phyloP scores from a whole-genome alignment of 306 rosid species.

The Corylus avellana region DNA sequence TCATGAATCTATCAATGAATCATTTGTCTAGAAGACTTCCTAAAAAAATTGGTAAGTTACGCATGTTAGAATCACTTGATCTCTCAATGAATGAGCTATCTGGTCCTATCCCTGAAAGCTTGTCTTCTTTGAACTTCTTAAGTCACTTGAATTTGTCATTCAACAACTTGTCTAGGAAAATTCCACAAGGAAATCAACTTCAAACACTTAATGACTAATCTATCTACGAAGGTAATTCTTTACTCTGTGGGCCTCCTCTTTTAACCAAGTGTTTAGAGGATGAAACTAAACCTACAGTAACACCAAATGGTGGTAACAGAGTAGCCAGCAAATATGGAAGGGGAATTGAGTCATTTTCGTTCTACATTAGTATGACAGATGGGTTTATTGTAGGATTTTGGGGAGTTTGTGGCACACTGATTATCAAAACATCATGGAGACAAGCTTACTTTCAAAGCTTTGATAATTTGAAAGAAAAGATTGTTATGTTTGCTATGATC shows the following conservation, averaged over 20 bases:
- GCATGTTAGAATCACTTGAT: slow-evolving; percentile 13
- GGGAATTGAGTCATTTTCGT: not conserved
- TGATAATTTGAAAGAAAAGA: not conserved
- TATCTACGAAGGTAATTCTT: slow-evolving; percentile 10
- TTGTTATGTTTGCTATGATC: no score
- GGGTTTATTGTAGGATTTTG: slow-evolving; percentile 13
- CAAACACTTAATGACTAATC: not conserved
- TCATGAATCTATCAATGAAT: slow-evolving; percentile 18
- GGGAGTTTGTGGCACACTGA: not conserved
- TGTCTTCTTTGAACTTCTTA: slow-evolving; percentile 17
- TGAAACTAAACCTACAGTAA: not conserved
- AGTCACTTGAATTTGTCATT: slow-evolving; percentile 14
- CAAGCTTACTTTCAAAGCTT: slow-evolving; percentile 11
- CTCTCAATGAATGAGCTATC: slow-evolving; percentile 9
- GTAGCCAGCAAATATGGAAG: not conserved
- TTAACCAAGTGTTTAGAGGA: not conserved
- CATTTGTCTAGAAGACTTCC: slow-evolving; percentile 19
- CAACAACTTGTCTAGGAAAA: slow-evolving; percentile 3
- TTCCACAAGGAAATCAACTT: slow-evolving; percentile 21
- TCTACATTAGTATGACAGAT: not conserved
- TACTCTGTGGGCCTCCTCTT: slow-evolving; percentile 10
- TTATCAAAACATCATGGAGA: slow-evolving; percentile 1
- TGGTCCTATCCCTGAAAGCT: slow-evolving; percentile 13
- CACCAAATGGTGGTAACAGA: no score
- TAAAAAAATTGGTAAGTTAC: not conserved